A percentile compares a stretch with the other conserved stretches of the same genome.
Conservation (phyloP, 2,329 filamentous ascomycete genomes). For the Bisporella sp. region DNA sequence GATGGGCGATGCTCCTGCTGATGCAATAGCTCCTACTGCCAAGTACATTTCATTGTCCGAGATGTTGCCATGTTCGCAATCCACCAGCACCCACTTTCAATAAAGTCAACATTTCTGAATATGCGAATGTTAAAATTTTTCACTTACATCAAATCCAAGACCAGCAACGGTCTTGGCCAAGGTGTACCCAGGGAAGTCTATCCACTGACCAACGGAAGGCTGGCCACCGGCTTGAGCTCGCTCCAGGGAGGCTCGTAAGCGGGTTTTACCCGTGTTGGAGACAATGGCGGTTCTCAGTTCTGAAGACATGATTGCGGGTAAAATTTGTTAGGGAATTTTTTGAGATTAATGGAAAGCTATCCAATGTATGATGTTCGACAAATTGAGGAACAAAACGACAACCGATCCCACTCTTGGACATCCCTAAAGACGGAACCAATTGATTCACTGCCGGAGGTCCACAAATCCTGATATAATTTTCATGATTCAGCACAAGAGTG, state of each 20-base stretch:
- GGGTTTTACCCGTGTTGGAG: slow-evolving; percentile 26
- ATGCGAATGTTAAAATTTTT: too few species aligned
- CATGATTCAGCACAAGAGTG: neutral
- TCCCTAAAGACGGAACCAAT: too few species aligned
- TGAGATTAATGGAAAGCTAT: neutral
- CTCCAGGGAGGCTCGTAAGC: slow-evolving; percentile 24
- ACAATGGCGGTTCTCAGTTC: slow-evolving; percentile 10
- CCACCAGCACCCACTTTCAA: slow-evolving; percentile 48
- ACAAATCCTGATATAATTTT: too few species aligned
- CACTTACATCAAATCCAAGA: slow-evolving; percentile 26
- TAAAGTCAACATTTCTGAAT: neutral
- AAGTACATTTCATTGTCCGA: slow-evolving; percentile 34
- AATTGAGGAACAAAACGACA: neutral
- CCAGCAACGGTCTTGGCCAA: slow-evolving; percentile 25
- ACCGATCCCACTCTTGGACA: too few species aligned
- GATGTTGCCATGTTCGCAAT: slow-evolving; percentile 48
- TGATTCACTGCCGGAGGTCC: too few species aligned
- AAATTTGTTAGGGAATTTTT: too few species aligned
- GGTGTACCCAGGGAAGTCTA: slow-evolving; percentile 27
- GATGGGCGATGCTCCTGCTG: slow-evolving; percentile 42
- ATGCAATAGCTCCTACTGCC: slow-evolving; percentile 45
- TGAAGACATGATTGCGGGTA: neutral
- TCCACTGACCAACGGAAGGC: slow-evolving; percentile 27
- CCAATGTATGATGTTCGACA: neutral
- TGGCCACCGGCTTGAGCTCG: slow-evolving; percentile 21